Percentiles rank a stretch among this genome's conserved stretches.
phyloP scores from a whole-genome alignment of 2,329 filamentous ascomycete genomes.

The Thelonectria discophora region DNA sequence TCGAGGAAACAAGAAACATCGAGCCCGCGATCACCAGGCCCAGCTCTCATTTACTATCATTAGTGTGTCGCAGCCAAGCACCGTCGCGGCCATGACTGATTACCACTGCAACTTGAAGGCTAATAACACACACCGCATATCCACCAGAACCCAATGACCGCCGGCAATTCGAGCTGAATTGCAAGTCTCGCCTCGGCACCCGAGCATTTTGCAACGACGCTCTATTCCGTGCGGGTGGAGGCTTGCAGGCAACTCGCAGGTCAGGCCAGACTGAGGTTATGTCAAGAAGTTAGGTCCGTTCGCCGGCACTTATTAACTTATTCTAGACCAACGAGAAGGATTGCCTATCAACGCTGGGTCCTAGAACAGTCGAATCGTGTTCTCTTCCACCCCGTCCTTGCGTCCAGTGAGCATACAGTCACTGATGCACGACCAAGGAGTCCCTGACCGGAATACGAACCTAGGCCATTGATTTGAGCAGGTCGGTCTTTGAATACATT shows the following conservation, averaged over 20 bases:
- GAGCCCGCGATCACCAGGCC: not conserved
- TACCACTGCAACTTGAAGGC: not conserved
- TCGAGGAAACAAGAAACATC: not conserved
- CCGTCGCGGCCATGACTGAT: not conserved
- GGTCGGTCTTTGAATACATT: not conserved
- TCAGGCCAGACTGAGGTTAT: conserved; percentile 6
- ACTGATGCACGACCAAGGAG: not conserved
- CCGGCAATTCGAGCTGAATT: not conserved
- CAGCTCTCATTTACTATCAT: not conserved
- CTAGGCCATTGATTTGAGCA: not conserved
- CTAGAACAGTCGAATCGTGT: not conserved
- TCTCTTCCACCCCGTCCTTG: not conserved
- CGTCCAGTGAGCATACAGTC: not conserved
- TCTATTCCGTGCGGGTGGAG: not conserved
- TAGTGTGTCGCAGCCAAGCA: conserved; percentile 7
- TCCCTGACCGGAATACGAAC: not conserved
- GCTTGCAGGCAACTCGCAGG: not conserved
- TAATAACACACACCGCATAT: not conserved
- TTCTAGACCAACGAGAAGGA: too few relatives aligned
- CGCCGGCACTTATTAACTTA: not conserved
- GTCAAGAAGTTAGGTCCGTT: not conserved
- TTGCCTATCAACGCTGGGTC: too few relatives aligned
- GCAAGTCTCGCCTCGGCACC: not conserved
- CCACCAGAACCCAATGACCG: conserved; percentile 3
- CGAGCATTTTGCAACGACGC: not conserved